Conservation (phyloP, 345 rosid species). For the Eucalyptus sp. region DNA sequence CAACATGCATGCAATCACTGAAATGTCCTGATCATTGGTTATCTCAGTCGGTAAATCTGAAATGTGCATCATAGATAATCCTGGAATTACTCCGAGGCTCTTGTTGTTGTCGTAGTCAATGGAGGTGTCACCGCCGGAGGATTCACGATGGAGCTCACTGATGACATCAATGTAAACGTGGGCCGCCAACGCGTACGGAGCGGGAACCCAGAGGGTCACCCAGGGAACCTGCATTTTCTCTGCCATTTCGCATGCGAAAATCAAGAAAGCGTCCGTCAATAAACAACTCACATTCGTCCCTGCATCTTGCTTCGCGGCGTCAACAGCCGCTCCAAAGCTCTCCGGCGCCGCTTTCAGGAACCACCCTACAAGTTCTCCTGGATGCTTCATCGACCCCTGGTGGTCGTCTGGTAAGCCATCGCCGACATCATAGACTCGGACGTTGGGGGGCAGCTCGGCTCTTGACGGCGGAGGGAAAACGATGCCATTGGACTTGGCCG, state of each 20-base stretch:
- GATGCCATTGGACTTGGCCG: background rate
- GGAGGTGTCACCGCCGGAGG: background rate
- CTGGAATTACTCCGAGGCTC: slow-evolving; percentile 31
- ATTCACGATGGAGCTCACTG: background rate
- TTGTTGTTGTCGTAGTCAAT: background rate
- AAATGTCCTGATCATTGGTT: background rate
- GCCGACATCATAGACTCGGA: background rate
- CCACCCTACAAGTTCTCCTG: background rate
- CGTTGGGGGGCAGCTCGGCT: background rate
- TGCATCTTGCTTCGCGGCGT: background rate
- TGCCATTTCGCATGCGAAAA: background rate
- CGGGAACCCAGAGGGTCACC: background rate
- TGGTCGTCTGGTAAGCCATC: background rate
- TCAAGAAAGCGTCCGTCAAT: background rate
- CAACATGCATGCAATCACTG: background rate
- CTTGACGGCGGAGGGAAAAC: background rate
- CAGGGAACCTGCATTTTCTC: background rate
- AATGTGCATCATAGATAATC: slow-evolving; percentile 26
- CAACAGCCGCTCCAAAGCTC: background rate
- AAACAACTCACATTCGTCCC: background rate
- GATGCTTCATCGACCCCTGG: background rate
- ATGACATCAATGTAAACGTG: background rate
- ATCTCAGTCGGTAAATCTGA: slow-evolving; percentile 26
- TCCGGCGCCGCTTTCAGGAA: background rate
- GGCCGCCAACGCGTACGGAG: background rate